Base-by-base conservation (phyloP, 2,329 filamentous ascomycete species). In the Apiospora kogelbergensis region DNA sequence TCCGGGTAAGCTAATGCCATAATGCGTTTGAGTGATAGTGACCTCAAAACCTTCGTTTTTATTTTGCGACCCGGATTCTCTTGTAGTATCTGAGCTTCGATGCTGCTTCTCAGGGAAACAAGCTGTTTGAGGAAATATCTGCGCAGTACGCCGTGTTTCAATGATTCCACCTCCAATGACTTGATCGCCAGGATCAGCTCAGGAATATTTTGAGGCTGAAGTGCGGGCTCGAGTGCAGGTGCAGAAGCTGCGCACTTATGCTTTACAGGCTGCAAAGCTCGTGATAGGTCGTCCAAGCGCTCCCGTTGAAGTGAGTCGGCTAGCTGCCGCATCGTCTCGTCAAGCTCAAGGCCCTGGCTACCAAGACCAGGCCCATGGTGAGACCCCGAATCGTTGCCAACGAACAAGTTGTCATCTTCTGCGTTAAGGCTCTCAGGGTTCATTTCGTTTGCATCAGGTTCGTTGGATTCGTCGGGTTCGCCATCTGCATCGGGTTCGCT, bases 111-210 rank as follows among this genome's bases (percentile, higher is more conserved):
- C 46, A 26, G 22, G 11, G 13, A 15, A 53, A 17, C 46, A 53
- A 53, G 46, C 46, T 53, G 46, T 53, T 53, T 53, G 46, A 53
- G 46, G 46, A 53, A 26, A 53, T 53, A 53, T 53, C 46, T 26
- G 46, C 46, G 46, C 22, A 53, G 46, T 26, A 53, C 24, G 13
- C 13, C 46, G 10, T 53, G 46, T 53, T 53, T 17, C 46, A 53
- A 53, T 53, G 46, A 26, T 53, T 53, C 13, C 46, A 17, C 46
- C 24, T 53, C 46, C 46, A 53, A 53, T 15, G 22, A 15, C 22
- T 53, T 53, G 13, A 53, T 53, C 46, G 46, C 22, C 46, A 26
- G 46, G 46, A 53, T 15, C 46, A 53, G 22, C 46, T 53, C 46
- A 15, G 46, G 46, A 13, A 53, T 26, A 53, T 24, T 53, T 17